These are phyloP conservation scores for Blastobotrys parvus DNA, from an alignment of 805 yeast genomes.

Conservation along the genomic window DNA sequence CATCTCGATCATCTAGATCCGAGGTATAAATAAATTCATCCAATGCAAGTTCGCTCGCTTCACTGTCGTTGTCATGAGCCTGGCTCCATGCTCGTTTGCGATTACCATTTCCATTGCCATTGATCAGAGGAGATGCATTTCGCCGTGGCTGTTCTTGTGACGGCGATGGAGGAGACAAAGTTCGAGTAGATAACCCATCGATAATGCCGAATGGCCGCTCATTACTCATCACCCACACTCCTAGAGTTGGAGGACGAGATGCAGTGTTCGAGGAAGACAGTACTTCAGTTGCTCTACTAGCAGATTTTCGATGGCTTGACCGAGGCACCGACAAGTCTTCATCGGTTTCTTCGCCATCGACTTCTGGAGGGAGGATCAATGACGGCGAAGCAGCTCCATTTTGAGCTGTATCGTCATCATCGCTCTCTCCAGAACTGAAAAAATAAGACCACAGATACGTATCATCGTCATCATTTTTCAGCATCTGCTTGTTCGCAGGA, in stretches of 20 bases:
- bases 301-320: slow-evolving; percentile 51
- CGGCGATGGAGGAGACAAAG: slow-evolving; percentile 46
- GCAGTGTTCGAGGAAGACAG: slow-evolving; percentile 80
- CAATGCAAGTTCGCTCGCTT: slow-evolving; percentile 41
- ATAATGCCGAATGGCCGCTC: slow-evolving; percentile 84
- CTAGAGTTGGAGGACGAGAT: slow-evolving; percentile 83
- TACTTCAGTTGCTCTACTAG: slow-evolving; percentile 83
- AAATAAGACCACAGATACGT: slow-evolving; percentile 69
- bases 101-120: slow-evolving; percentile 2
- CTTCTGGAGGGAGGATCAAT: slow-evolving; percentile 10
- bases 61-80: slow-evolving; percentile 25
- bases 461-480: slow-evolving; percentile 48
- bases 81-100: slow-evolving; percentile 5
- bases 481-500: slow-evolving; percentile 4
- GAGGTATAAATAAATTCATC: slow-evolving; percentile 85
- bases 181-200: slow-evolving; percentile 87
- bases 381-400: slow-evolving; percentile 10
- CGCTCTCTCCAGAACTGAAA: slow-evolving; percentile 38
- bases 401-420: slow-evolving; percentile 15
- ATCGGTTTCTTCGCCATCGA: slow-evolving; percentile 86
- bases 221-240: slow-evolving; percentile 80
- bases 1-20: slow-evolving; percentile 61
- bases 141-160: slow-evolving; percentile 3
- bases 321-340: slow-evolving; percentile 81
- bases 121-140: neutral